phyloP scores from a whole-genome alignment of 805 yeast genomes.

The Clavispora asparagi region DNA sequence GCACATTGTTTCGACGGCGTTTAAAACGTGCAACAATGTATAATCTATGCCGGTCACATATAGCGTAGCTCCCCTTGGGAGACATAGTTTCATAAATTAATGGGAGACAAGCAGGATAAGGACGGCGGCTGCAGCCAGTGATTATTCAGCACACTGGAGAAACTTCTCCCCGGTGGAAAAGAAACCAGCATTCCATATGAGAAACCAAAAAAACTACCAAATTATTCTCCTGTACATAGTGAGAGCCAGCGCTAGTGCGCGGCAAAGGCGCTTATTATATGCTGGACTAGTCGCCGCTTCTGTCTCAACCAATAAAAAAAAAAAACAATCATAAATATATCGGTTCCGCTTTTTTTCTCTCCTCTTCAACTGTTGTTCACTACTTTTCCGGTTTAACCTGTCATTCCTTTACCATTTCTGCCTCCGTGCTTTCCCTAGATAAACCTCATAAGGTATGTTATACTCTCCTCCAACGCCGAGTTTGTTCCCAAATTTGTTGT shows the following conservation, averaged over 20 bases:
- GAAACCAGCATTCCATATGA: background rate
- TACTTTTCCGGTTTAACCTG: conserved; percentile 12
- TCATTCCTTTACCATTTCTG: conserved; percentile 9
- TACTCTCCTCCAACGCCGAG: background rate
- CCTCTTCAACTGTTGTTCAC: conserved; percentile 1
- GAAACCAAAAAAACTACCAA: background rate
- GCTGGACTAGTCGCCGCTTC: background rate
- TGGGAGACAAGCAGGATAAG: too few relatives aligned
- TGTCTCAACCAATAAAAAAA: background rate
- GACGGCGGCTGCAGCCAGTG: too few relatives aligned
- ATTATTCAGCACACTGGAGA: too few relatives aligned
- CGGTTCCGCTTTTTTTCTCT: background rate
- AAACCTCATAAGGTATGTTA: conserved; percentile 1
- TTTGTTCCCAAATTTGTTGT: background rate
- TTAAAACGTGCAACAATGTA: background rate
- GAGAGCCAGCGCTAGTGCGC: background rate
- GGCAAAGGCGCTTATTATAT: background rate
- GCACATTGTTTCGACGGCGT: background rate
- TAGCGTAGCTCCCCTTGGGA: background rate
- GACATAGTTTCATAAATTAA: too few relatives aligned
- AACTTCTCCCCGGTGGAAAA: too few relatives aligned
- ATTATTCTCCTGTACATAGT: background rate
- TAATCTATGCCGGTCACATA: background rate
- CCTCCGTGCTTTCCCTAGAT: conserved; percentile 1
- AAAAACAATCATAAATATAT: background rate